A percentile compares a stretch with the other conserved stretches of the same genome.
Conservation (phyloP, 2,329 filamentous ascomycete genomes). For the Penicillium sumatraense region DNA sequence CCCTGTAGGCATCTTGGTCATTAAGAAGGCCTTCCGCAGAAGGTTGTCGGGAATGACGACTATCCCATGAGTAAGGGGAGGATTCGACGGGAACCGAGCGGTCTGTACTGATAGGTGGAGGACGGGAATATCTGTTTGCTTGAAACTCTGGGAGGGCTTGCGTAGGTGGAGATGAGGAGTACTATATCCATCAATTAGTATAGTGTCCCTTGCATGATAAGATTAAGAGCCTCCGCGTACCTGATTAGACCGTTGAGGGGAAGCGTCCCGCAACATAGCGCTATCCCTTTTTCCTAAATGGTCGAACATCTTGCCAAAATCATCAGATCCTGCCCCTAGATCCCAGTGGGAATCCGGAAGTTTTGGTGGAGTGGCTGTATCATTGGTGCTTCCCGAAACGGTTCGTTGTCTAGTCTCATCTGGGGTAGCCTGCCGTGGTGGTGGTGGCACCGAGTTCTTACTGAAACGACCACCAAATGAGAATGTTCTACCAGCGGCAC, state of each 20-base stretch:
- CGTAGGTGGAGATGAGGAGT: constrained; percentile 27
- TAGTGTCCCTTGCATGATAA: constrained; percentile 11
- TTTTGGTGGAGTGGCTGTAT: constrained; percentile 57
- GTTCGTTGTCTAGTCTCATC: constrained; percentile 48
- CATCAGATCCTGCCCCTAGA: constrained; percentile 42
- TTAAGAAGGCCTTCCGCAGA: constrained; percentile 56
- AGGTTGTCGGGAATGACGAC: constrained; percentile 55
- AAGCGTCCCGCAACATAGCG: constrained; percentile 29
- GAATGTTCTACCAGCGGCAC: constrained; percentile 56
- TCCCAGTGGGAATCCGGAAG: constrained; percentile 51
- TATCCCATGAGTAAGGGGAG: constrained; percentile 58
- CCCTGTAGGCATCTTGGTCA: constrained; percentile 33
- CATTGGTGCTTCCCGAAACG: constrained; percentile 57
- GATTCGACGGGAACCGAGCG: constrained; percentile 49
- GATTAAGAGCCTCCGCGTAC: constrained; percentile 22
- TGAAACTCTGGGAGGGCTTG: constrained; percentile 22
- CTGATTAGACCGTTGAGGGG: constrained; percentile 21
- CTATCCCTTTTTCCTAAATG: constrained; percentile 44
- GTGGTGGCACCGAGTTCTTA: constrained; percentile 32
- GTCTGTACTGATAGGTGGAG: constrained; percentile 51
- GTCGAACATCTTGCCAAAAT: constrained; percentile 59
- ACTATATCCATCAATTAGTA: constrained; percentile 30
- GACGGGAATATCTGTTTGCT: constrained; percentile 32
- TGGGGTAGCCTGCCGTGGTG: constrained; percentile 29
- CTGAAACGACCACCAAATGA: constrained; percentile 55